These are phyloP conservation scores for Brettanomyces anomalus DNA, from an alignment of 805 yeast species.

Conservation along the genomic window DNA sequence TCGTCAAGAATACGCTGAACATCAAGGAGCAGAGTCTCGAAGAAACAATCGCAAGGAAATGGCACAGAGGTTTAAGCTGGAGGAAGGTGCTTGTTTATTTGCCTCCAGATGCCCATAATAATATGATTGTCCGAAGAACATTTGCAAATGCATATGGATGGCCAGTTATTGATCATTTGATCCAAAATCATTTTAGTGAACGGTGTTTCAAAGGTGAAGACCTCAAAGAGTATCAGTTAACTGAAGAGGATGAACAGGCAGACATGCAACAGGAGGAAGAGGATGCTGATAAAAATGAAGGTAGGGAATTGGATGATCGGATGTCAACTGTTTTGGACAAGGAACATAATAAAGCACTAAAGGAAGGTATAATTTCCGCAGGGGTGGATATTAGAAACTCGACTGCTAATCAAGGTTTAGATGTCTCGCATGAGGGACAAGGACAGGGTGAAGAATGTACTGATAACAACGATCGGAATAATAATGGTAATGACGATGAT, in stretches of 20 bases:
- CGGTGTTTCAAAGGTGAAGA: conserved; percentile 18
- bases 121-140: conserved; percentile 77
- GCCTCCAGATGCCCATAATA: conserved; percentile 92
- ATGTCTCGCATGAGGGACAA: background rate
- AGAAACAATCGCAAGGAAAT: conserved; percentile 79
- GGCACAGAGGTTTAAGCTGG: conserved; percentile 84
- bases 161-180: conserved; percentile 82
- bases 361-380: conserved; percentile 18
- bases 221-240: conserved; percentile 12
- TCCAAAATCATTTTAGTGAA: conserved; percentile 49
- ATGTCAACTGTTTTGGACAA: conserved; percentile 20
- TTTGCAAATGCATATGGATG: conserved; percentile 94
- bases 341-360: conserved; percentile 28
- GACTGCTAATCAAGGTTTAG: too few species aligned
- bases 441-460: background rate
- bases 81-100: conserved; percentile 80
- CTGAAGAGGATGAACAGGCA: conserved; percentile 4
- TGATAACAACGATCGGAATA: conserved; percentile 11
- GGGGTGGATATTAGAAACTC: too few species aligned
- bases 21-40: conserved; percentile 41
- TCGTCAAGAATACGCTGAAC: conserved; percentile 17
- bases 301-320: conserved; percentile 12
- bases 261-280: conserved; percentile 7
- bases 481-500: background rate
- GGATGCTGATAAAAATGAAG: background rate